These are phyloP conservation scores for Cladophialophora psammophila DNA, from an alignment of 2,329 filamentous ascomycete species.

Conservation along the genomic window DNA sequence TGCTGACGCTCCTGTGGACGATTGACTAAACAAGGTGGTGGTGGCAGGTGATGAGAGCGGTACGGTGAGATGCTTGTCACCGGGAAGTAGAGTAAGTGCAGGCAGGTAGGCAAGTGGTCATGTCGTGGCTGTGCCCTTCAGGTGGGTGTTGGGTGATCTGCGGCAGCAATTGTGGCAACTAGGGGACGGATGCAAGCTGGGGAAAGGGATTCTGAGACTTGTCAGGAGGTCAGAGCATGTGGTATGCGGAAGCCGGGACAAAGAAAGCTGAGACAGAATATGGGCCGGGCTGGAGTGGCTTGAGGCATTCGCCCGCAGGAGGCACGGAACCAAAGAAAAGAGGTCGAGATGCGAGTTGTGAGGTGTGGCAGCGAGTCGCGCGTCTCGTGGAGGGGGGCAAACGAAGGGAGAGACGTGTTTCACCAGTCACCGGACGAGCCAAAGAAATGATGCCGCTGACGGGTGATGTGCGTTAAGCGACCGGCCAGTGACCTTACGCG, in stretches of 20 bases:
- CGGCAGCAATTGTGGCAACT: conserved; percentile 30
- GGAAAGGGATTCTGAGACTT: conserved; percentile 33
- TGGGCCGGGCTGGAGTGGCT: conserved; percentile 13
- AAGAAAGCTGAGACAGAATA: conserved; percentile 30
- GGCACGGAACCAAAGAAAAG: conserved; percentile 9
- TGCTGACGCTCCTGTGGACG: not conserved
- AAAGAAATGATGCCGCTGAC: conserved; percentile 14
- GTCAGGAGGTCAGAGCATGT: conserved; percentile 33
- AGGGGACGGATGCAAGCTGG: conserved; percentile 7
- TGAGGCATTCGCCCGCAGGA: conserved; percentile 11
- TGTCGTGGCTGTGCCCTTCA: conserved; percentile 29
- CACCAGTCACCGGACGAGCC: conserved; percentile 32
- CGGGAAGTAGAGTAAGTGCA: conserved; percentile 10
- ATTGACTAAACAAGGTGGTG: not conserved
- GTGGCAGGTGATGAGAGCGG: conserved; percentile 4
- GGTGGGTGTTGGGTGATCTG: conserved; percentile 24
- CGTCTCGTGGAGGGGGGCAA: conserved; percentile 27
- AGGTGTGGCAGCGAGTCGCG: conserved; percentile 15
- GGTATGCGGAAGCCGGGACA: conserved; percentile 11
- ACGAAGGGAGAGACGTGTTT: conserved; percentile 24
- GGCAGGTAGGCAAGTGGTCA: not conserved
- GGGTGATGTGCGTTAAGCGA: conserved; percentile 10
- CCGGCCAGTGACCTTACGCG: conserved; percentile 20
- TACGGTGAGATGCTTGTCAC: conserved; percentile 15
- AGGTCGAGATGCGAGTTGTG: not conserved